phyloP scores from a whole-genome alignment of 306 rosid genomes.

The Citrullus mucosospermus region DNA sequence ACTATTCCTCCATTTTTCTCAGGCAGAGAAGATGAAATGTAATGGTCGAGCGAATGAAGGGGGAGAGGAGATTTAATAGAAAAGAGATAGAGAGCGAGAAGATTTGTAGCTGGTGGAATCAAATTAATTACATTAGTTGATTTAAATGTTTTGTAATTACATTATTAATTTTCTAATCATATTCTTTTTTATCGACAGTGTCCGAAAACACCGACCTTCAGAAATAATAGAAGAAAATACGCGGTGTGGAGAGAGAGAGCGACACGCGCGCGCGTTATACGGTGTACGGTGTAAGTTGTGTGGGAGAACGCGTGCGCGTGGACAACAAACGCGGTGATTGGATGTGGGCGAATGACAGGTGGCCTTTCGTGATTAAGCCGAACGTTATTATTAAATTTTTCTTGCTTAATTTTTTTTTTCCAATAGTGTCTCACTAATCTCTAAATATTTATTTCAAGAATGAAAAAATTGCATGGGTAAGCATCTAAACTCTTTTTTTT shows the following conservation, averaged over 20 bases:
- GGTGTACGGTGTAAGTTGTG: neutral
- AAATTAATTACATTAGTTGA: neutral
- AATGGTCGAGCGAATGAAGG: neutral
- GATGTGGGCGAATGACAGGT: neutral
- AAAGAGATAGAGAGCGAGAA: neutral
- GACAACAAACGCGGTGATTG: neutral
- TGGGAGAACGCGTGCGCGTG: neutral
- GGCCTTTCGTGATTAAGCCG: neutral
- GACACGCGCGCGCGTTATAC: neutral
- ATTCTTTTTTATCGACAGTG: neutral
- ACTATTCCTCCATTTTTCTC: slow-evolving; percentile 5
- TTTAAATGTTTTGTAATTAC: neutral
- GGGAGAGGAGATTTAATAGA: neutral
- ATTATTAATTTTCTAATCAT: neutral
- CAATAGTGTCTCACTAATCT: neutral
- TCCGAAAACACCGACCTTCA: neutral
- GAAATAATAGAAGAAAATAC: neutral
- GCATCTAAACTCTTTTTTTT: too few relatives aligned
- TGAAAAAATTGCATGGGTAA: too few relatives aligned
- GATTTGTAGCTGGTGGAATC: neutral
- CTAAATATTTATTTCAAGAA: neutral
- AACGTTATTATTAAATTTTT: neutral
- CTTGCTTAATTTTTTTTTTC: neutral
- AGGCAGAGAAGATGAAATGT: neutral
- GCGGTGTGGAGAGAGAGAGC: neutral